Conservation (phyloP, 768 basidiomycete genomes). For the Lactifluus hygrophoroides region DNA sequence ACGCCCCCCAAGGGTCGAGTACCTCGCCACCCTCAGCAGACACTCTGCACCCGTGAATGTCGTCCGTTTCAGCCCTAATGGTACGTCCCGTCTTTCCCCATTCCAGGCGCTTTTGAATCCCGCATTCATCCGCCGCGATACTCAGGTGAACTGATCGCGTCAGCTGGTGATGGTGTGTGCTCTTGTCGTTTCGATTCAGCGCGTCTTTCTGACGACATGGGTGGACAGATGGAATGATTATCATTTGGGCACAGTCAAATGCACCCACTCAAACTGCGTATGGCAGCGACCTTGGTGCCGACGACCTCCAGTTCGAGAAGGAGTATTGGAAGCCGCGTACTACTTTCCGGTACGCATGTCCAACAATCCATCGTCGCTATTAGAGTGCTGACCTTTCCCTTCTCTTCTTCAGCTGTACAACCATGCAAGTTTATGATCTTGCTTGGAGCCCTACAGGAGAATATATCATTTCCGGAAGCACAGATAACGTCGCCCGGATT, state of each 20-base stretch:
- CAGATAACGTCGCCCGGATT: slow-evolving; percentile 88
- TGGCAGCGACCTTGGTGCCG: slow-evolving; percentile 71
- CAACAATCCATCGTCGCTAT: background rate
- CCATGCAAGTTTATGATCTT: slow-evolving; percentile 95
- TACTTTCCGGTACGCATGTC: slow-evolving; percentile 59
- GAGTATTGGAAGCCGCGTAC: slow-evolving; percentile 91
- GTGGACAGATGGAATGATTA: slow-evolving; percentile 84
- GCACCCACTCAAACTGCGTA: slow-evolving; percentile 63
- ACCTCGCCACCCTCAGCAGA: slow-evolving; percentile 85
- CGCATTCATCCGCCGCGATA: background rate
- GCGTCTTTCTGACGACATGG: background rate
- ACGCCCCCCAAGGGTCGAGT: slow-evolving; percentile 85
- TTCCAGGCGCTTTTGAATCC: background rate
- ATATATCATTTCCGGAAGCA: slow-evolving; percentile 92
- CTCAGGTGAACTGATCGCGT: slow-evolving; percentile 83
- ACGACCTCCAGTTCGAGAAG: slow-evolving; percentile 83
- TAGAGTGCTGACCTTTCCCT: background rate
- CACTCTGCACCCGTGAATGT: slow-evolving; percentile 96
- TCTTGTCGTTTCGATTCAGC: background rate
- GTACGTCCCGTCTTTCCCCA: slow-evolving; percentile 33
- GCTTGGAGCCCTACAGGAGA: slow-evolving; percentile 97
- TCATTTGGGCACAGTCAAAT: slow-evolving; percentile 85
- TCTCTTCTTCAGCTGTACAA: slow-evolving; percentile 55
- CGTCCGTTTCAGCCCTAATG: slow-evolving; percentile 91
- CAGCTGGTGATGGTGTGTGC: slow-evolving; percentile 88